A percentile compares a stretch with the other conserved stretches of the same genome.
Evolutionary conservation across 208 protist species (phyloP).

Genomic region (Acanthamoeba divionensis): DNA sequence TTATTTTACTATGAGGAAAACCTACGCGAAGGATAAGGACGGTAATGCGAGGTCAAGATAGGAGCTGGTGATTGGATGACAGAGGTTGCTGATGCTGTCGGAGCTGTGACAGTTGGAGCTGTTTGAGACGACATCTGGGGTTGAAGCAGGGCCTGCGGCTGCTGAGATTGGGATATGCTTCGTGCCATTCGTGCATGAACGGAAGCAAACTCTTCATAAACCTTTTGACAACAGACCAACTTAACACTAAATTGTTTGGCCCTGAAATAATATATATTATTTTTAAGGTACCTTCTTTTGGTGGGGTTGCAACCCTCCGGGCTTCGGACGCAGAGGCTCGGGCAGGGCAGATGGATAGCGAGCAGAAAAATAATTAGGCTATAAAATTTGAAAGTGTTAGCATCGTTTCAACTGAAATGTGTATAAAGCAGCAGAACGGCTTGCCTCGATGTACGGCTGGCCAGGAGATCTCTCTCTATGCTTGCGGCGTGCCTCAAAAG

Average conservation of each 20-base stretch:
- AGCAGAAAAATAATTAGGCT: constrained; percentile 25
- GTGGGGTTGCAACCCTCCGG: constrained; percentile 81
- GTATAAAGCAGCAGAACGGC: not conserved
- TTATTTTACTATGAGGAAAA: no score
- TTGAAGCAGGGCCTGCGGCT: not conserved
- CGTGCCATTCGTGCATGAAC: constrained; percentile 51
- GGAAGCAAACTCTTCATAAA: constrained; percentile 88
- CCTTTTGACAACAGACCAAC: not conserved
- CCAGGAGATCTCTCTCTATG: not conserved
- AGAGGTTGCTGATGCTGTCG: no score
- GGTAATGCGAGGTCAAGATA: no score
- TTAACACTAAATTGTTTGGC: not conserved
- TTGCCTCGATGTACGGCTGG: constrained; percentile 43
- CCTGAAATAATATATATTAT: constrained; percentile 82
- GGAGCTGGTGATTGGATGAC: no score
- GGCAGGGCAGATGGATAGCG: constrained; percentile 79
- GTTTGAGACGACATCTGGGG: no score
- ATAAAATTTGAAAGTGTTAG: not conserved
- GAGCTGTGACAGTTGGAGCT: no score
- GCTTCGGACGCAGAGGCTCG: constrained; percentile 86
- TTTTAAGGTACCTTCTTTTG: constrained; percentile 83
- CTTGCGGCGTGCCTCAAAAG: constrained; percentile 58
- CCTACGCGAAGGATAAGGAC: no score
- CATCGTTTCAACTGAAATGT: not conserved
- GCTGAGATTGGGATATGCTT: not conserved